Evolutionary conservation across 352 stramenopile genomes (phyloP), one percentile per base, ranked within the genome.

Genomic region (Globisporangium paroecandrum): DNA sequence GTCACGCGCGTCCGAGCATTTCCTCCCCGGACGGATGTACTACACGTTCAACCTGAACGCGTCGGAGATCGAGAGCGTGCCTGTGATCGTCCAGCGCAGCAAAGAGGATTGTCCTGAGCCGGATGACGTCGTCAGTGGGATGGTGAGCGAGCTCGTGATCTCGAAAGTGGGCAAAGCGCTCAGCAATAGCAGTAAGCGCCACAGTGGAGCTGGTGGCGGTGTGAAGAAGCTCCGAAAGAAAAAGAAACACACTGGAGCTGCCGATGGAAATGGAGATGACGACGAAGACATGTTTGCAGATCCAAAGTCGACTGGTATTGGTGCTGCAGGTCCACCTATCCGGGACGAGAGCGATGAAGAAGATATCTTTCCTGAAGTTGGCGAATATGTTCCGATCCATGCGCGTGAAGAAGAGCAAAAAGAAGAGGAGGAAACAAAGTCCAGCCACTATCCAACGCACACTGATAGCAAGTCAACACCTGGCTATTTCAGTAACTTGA

Each of bases 311-410:
- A 24, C 9, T 25, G 51, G 29, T 4, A 64, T 55, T 34, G 58
- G 43, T 58, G 68, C 24, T 12, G 61, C 38, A 54, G 43, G 4
- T 25, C 4, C 25, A 49, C 8, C 2, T 7, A 27, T 22, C 0
- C 24, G 49, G 36, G 74, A 72, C 0, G 72, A 87, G 1, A 75
- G 81, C 2, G 75, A 88, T 1, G 81, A 89, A 6, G 82, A 91
- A 66, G 83, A 92, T 68, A 94, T 94, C 12, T 94, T 94, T 54
- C 77, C 81, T 1, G 80, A 92, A 25, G 82, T 81, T 13, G 82
- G 82, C 1, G 82, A 91, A 22, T 92, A 92, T 61, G 73, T 94
- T 4, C 86, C 86, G 0, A 76, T 89, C 1, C 77, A 90, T n/a
- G 71, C 79, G 41, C 81, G 83, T 8, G 47, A 49, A 7, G 72